phyloP scores from a whole-genome alignment of 2,329 filamentous ascomycete species.

The Pseudogymnoascus sp. region DNA sequence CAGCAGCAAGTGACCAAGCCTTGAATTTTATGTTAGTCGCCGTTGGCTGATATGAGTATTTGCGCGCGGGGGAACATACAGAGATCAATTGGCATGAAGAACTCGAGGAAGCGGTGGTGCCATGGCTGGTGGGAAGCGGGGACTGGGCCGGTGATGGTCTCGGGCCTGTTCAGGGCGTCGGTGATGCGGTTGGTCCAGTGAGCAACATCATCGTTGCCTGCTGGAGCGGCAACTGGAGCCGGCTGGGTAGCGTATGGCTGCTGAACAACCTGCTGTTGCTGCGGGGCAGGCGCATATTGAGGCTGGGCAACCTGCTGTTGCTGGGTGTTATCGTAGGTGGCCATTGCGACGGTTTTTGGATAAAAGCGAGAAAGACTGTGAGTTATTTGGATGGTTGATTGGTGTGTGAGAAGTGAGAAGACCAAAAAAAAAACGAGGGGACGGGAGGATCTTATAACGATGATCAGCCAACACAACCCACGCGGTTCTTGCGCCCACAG shows the following conservation, averaged over 20 bases:
- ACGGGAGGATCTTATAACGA: not conserved
- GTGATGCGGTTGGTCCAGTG: conserved; percentile 13
- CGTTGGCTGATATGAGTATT: not conserved
- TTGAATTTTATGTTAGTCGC: conserved; percentile 9
- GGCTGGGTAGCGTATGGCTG: not conserved
- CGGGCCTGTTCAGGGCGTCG: conserved; percentile 6
- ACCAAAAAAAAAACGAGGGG: not conserved
- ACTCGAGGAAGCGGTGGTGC: conserved; percentile 19
- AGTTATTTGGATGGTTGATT: not conserved
- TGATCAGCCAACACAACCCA: not conserved
- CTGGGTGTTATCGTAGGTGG: not conserved
- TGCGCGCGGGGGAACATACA: conserved; percentile 10
- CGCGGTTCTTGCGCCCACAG: not conserved
- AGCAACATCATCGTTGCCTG: conserved; percentile 8
- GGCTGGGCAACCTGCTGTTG: not conserved
- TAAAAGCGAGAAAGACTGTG: not conserved
- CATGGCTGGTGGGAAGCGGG: conserved; percentile 13
- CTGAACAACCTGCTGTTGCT: conserved; percentile 2
- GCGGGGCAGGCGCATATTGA: not conserved
- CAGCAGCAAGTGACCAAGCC: conserved; percentile 28
- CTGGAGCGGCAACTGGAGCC: not conserved
- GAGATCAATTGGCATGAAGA: conserved; percentile 21
- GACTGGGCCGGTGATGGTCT: conserved; percentile 9
- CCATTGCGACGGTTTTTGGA: not conserved
- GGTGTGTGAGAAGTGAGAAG: not conserved